Base-by-base conservation (phyloP, 2,329 filamentous ascomycete genomes). In the Alternaria ethzedia region DNA sequence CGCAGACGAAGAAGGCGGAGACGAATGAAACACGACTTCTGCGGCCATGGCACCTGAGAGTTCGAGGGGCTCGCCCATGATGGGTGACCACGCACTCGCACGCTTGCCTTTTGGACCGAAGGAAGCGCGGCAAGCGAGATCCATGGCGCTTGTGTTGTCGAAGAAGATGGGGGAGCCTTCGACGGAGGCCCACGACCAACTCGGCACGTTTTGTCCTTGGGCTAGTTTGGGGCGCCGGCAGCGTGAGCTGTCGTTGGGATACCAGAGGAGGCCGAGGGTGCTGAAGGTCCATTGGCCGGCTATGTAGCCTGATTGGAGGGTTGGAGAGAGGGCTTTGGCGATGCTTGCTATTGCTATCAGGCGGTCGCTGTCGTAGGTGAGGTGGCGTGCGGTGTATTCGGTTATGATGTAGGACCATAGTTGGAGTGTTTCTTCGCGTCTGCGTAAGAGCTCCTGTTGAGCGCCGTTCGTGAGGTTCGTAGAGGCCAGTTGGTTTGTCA, bases 211-310 rank as follows among this genome's bases (percentile, higher is more conserved):
- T 13, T 70, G 67, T 2, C 66, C 64, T 54, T 67, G 36, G 11
- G 55, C 47, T 13, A 61, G 45, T 51, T 66, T 71, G 0, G 76
- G 71, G 51, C 76, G 68, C 3, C 74, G 69, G 41, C 71, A 76
- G 20, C 59, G 66, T 23, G 67, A 67, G 21, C 69, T 67, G 41
- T 79, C 75, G 46, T 69, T 77, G 13, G 77, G 76, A 63, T 79
- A 76, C 77, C 77, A 79, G 2, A 79, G 71, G 6, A 79, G 66
- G 17, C 70, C 72, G 8, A 79, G 70, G 4, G 73, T 78, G 50
- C 71, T 78, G 58, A 71, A 78, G 1, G 76, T 78, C 77, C 77
- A 79, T 49, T 78, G 78, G 12, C 78, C 78, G 23, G 76, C 78
- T 26, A 79, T 71, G 59, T 79, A 79, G 17, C 75, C 73, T 13